Base-by-base conservation (phyloP, 805 yeast genomes). In the Metschnikowia lochheadii region DNA sequence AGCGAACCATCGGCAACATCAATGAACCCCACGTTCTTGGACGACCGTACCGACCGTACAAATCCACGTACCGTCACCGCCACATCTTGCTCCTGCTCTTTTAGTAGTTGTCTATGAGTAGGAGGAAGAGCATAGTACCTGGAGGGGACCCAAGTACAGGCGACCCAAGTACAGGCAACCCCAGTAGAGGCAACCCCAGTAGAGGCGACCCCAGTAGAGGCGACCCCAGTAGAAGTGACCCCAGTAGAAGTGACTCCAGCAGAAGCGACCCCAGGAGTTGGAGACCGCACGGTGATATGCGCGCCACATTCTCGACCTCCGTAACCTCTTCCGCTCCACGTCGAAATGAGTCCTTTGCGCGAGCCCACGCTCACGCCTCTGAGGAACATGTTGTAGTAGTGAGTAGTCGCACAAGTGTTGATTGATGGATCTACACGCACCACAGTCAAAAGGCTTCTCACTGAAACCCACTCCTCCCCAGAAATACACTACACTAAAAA, bases 1-100 rank as follows among this genome's bases (percentile, higher is more conserved):
- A 80, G 70, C 0, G 94, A 77, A 0, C 98, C 98, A 64, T 94
- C 98, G 2, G 78, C 68, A 10, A 94, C 56, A 60, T 89, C 96
- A 3, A 90, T 70, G 65, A 94, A 94, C 0, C 89, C 86, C 3
- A 87, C 76, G 48, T 84, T 85, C 62, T 90, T 90, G 63, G 89
- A 78, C 7, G 76, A 66, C 45, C 97, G 77, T 1, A 89, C 79
- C 0, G 90, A 78, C 49, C 81, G 81, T 20, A 94, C 78, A 50
- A 69, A 75, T 17, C 98, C 99, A 26, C 76, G 71, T 5, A 87
- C 74, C 2, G 73, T 66, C 41, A 11, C 10, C 13, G 32, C 23
- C 31, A 23, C 40, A 21, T 44, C 31, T 14, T 17, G 21, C 17
- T 20, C n/a, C 2, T 8, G 10, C 20, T 6, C 38, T 6, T 42